These are phyloP conservation scores for Pichia sp. DNA, from an alignment of 1,139 yeast genomes.

Conservation along the genomic window DNA sequence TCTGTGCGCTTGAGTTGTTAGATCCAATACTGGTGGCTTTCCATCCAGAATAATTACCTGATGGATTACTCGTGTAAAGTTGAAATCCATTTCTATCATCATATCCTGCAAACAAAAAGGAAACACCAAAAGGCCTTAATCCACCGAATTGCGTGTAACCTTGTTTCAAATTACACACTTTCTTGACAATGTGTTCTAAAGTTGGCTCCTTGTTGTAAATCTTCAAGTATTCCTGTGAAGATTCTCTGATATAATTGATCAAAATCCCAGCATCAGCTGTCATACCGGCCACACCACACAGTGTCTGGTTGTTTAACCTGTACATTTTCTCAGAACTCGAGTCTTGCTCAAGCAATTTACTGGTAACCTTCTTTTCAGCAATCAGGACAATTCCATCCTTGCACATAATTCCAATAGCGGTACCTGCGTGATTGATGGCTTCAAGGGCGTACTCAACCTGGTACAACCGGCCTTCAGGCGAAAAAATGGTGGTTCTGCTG, in stretches of 20 bases:
- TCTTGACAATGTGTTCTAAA: constrained; percentile 80
- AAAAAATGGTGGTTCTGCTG: constrained; percentile 95
- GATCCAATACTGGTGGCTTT: constrained; percentile 97
- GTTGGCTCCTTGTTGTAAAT: constrained; percentile 90
- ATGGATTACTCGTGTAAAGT: constrained; percentile 90
- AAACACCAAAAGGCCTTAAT: constrained; percentile 95
- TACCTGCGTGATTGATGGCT: constrained; percentile 96
- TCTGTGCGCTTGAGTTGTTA: constrained; percentile 92
- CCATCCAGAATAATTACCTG: constrained; percentile 98
- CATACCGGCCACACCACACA: constrained; percentile 97
- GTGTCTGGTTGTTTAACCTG: constrained; percentile 53
- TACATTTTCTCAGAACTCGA: constrained; percentile 91
- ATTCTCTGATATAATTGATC: constrained; percentile 78
- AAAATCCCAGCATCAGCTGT: constrained; percentile 94
- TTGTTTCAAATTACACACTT: constrained; percentile 89
- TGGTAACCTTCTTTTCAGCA: constrained; percentile 92
- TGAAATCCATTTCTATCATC: constrained; percentile 90
- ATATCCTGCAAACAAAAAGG: constrained; percentile 92
- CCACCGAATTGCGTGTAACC: constrained; percentile 99
- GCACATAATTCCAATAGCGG: constrained; percentile 92
- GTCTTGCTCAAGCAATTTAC: constrained; percentile 88
- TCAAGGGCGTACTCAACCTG: constrained; percentile 97
- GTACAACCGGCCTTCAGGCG: constrained; percentile 96
- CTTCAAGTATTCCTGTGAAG: constrained; percentile 79
- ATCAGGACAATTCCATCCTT: constrained; percentile 92